Conservation (phyloP, 345 rosid genomes). For the Trapa incisa region DNA sequence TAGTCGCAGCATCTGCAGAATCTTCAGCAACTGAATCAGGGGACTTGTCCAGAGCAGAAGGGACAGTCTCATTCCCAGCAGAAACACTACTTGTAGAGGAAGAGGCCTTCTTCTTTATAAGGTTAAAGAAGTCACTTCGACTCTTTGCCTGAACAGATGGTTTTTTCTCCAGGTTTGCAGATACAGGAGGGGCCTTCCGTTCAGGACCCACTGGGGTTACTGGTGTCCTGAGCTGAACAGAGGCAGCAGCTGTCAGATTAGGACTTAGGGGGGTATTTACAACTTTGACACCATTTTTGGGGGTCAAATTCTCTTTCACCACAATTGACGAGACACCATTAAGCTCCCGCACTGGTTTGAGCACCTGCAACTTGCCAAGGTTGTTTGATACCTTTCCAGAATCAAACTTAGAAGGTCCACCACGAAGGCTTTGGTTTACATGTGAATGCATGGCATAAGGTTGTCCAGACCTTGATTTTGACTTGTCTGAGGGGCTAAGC, state of each 20-base stretch:
- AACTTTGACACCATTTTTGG: slow-evolving; percentile 21
- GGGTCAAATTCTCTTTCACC: slow-evolving; percentile 15
- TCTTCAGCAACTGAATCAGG: background rate
- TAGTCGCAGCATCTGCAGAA: slow-evolving; percentile 1
- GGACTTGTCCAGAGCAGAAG: slow-evolving; percentile 20
- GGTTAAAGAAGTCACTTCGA: slow-evolving; percentile 45
- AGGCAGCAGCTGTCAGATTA: slow-evolving; percentile 9
- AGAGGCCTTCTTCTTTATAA: slow-evolving; percentile 37
- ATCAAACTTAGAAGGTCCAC: slow-evolving; percentile 24
- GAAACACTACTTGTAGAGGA: slow-evolving; percentile 18
- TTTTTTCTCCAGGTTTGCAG: slow-evolving; percentile 26
- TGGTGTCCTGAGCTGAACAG: slow-evolving; percentile 18
- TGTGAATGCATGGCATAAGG: slow-evolving; percentile 10
- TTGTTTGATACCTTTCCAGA: slow-evolving; percentile 14
- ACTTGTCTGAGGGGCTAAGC: slow-evolving; percentile 26
- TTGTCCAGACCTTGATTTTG: slow-evolving; percentile 19
- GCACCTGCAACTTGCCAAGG: slow-evolving; percentile 27
- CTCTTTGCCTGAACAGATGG: slow-evolving; percentile 32
- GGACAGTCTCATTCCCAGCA: slow-evolving; percentile 11
- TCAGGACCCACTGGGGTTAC: slow-evolving; percentile 15
- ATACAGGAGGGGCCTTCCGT: slow-evolving; percentile 12
- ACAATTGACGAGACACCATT: slow-evolving; percentile 17
- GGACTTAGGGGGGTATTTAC: slow-evolving; percentile 14
- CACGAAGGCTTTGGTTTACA: slow-evolving; percentile 14
- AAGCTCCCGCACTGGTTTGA: slow-evolving; percentile 27